Percentiles rank a stretch among this genome's conserved stretches.
phyloP scores from a whole-genome alignment of 2,329 filamentous ascomycete genomes.

The Sporothrix pallida region DNA sequence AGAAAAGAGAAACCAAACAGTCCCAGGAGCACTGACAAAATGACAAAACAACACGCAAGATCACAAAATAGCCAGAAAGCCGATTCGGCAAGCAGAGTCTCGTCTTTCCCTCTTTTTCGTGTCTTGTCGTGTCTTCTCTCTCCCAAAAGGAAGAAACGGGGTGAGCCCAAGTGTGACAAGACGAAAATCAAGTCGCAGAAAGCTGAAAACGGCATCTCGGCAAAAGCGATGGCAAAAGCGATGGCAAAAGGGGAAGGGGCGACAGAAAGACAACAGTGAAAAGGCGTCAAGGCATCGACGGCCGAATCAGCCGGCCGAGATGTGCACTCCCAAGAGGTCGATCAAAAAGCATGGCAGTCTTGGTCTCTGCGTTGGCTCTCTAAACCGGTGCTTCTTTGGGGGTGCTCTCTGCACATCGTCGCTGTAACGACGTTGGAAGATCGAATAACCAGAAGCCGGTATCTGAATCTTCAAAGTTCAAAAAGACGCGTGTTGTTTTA shows the following conservation, averaged over 20 bases:
- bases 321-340: not conserved
- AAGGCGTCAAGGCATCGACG: not conserved
- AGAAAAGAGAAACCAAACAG: not conserved
- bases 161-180: not conserved
- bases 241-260: not conserved
- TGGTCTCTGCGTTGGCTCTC: not conserved
- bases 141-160: slow-evolving; percentile 3
- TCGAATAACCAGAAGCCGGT: too few species aligned
- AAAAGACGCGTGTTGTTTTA: too few species aligned
- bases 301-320: slow-evolving; percentile 5
- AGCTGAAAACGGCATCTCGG: not conserved
- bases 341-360: not conserved
- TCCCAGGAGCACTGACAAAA: not conserved
- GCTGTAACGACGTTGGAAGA: too few species aligned
- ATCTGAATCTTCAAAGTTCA: too few species aligned
- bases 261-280: not conserved
- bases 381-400: not conserved
- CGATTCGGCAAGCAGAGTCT: slow-evolving; percentile 5
- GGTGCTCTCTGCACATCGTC: too few species aligned
- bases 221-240: slow-evolving; percentile 8
- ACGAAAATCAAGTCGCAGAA: slow-evolving; percentile 25
- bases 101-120: not conserved
- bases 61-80: not conserved
- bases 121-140: not conserved
- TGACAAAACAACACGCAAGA: not conserved